These are phyloP conservation scores for Camellia oleifera DNA, from an alignment of 179 eudicot genomes.

Conservation along the genomic window DNA sequence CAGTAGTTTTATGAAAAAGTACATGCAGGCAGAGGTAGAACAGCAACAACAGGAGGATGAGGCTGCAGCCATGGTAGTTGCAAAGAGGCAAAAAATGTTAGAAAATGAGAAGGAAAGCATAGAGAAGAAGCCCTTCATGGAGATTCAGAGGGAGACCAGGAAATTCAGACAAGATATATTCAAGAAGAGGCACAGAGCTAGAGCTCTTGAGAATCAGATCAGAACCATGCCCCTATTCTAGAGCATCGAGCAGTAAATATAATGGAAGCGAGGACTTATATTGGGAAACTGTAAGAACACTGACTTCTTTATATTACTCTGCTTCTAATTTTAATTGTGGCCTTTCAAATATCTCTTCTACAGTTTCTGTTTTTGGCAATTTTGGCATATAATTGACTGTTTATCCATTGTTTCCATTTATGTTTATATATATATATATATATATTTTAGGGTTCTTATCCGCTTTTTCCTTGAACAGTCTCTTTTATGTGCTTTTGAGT, in stretches of 20 bases:
- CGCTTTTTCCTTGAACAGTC: not conserved
- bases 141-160: conserved; percentile 34
- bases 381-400: not conserved
- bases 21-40: conserved; percentile 30
- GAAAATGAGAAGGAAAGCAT: conserved; percentile 32
- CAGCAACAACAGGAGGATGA: conserved; percentile 27
- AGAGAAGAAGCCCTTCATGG: conserved; percentile 35
- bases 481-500: not conserved
- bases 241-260: not conserved
- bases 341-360: not conserved
- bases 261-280: not conserved
- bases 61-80: conserved; percentile 26
- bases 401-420: not conserved
- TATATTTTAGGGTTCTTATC: not conserved
- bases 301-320: not conserved
- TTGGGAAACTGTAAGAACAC: not conserved
- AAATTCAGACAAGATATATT: conserved; percentile 35
- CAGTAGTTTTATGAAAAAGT: not conserved
- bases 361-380: not conserved
- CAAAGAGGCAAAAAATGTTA: conserved; percentile 31
- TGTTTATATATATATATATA: not conserved
- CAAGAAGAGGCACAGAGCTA: conserved; percentile 37
- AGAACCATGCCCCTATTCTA: conserved; percentile 11
- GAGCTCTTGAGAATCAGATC: conserved; percentile 21
- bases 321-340: not conserved